A percentile compares a stretch with the other conserved stretches of the same genome.
Evolutionary conservation across 2,329 filamentous ascomycete species (phyloP).

Genomic region (Aureobasidium mangrovei): DNA sequence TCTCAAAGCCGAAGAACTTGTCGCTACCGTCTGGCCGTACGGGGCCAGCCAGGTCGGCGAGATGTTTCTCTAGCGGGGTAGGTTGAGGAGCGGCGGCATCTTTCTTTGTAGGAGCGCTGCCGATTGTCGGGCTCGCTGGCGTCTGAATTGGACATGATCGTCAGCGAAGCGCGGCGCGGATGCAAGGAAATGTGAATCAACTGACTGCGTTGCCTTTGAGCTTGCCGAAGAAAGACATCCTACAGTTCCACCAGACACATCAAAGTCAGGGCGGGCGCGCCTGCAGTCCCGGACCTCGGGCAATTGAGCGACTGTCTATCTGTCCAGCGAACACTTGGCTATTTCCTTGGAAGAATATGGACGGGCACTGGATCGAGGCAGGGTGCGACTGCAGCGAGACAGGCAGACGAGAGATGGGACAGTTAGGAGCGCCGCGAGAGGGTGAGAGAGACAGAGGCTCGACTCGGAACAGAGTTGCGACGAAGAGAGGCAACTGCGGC

Average conservation of each 20-base stretch:
- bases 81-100: conserved; percentile 48
- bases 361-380: neutral
- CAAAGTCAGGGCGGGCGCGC: conserved; percentile 15
- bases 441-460: neutral
- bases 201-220: conserved; percentile 42
- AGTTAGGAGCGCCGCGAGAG: neutral
- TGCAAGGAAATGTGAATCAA: conserved; percentile 16
- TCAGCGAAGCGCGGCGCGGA: conserved; percentile 11
- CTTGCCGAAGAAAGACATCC: conserved; percentile 48
- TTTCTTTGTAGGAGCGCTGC: conserved; percentile 46
- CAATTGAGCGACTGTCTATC: neutral
- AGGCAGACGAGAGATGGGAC: neutral
- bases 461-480: neutral
- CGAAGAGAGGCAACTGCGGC: conserved; percentile 7
- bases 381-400: conserved; percentile 1
- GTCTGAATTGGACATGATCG: conserved; percentile 28
- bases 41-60: conserved; percentile 73
- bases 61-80: conserved; percentile 62
- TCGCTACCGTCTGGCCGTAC: conserved; percentile 83
- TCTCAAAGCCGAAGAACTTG: conserved; percentile 97
- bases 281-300: conserved; percentile 11
- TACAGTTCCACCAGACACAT: conserved; percentile 29
- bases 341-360: neutral
- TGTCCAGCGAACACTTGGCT: neutral
- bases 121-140: conserved; percentile 38